Percentiles rank a stretch among this genome's conserved stretches.
Conservation (phyloP, 2,329 filamentous ascomycete genomes). For the Exophiala sp. region DNA sequence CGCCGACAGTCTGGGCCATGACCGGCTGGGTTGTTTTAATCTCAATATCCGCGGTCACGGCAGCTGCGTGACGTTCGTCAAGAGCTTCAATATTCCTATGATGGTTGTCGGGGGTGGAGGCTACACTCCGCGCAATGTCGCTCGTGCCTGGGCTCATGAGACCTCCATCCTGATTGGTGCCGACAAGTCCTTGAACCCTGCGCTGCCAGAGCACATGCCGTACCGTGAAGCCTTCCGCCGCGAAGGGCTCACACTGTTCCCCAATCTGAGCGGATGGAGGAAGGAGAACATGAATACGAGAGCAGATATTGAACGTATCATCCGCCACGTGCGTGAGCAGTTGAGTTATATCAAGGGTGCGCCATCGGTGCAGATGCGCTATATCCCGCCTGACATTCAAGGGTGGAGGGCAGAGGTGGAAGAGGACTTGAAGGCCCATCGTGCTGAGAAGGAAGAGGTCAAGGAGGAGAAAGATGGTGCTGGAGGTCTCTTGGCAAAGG, state of each 20-base stretch:
- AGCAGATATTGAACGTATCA: constrained; percentile 68
- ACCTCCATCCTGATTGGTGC: constrained; percentile 81
- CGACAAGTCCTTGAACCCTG: constrained; percentile 62
- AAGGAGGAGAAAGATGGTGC: constrained; percentile 38
- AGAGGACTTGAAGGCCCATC: constrained; percentile 41
- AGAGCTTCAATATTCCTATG: constrained; percentile 70
- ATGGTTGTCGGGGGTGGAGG: constrained; percentile 91
- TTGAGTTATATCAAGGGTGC: constrained; percentile 76
- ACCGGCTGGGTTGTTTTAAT: constrained; percentile 91
- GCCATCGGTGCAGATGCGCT: constrained; percentile 78
- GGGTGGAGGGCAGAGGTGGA: constrained; percentile 48
- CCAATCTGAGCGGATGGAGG: constrained; percentile 63
- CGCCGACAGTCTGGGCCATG: constrained; percentile 87
- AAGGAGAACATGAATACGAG: constrained; percentile 72
- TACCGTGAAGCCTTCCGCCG: constrained; percentile 85
- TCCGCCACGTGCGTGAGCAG: constrained; percentile 76
- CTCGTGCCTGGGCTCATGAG: constrained; percentile 93
- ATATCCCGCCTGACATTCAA: constrained; percentile 70
- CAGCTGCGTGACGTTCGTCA: constrained; percentile 83
- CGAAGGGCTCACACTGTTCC: constrained; percentile 73
- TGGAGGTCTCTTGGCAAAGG: constrained; percentile 26
- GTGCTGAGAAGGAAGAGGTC: constrained; percentile 38
- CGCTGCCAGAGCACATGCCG: constrained; percentile 72
- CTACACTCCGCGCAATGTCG: constrained; percentile 94
- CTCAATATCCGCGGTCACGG: constrained; percentile 93